Evolutionary conservation across 805 yeast genomes (phyloP).

Genomic region (Lachancea thermotolerans): DNA sequence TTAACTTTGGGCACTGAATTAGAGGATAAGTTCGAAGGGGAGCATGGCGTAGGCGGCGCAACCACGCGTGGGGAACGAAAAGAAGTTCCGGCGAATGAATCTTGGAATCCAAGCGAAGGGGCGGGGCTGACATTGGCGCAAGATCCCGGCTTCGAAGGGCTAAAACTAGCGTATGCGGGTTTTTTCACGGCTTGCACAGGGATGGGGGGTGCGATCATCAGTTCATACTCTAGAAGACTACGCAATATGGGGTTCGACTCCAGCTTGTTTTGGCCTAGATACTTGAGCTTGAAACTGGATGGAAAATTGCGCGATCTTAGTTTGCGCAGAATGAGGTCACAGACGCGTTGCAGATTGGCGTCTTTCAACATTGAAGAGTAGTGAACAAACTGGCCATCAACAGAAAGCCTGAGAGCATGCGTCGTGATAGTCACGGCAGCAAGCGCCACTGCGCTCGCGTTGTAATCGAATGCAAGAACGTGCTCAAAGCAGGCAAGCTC

Average conservation of each 20-base stretch:
- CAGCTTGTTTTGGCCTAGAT: conserved; percentile 12
- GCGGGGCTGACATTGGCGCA: background rate
- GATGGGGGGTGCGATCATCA: background rate
- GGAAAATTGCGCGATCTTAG: conserved; percentile 15
- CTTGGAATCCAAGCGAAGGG: background rate
- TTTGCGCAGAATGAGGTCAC: conserved; percentile 3
- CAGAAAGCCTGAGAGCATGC: conserved; percentile 35
- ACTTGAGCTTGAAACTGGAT: conserved; percentile 30
- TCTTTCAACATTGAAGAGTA: conserved; percentile 41
- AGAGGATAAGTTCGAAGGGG: conserved; percentile 8
- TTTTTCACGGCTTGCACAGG: background rate
- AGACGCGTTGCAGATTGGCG: conserved; percentile 29
- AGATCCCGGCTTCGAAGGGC: background rate
- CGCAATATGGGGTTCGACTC: conserved; percentile 6
- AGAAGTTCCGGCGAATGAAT: background rate
- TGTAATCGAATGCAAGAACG: conserved; percentile 45
- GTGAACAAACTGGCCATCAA: conserved; percentile 27
- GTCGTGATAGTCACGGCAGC: conserved; percentile 44
- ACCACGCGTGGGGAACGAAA: conserved; percentile 1
- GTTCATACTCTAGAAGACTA: conserved; percentile 5
- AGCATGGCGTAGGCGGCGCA: conserved; percentile 15
- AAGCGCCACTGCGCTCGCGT: conserved; percentile 42
- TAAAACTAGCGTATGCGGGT: background rate
- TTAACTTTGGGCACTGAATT: conserved; percentile 3
- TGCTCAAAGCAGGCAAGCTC: conserved; percentile 61